These are phyloP conservation scores for Pistacia vera DNA, from an alignment of 345 rosid genomes.

Conservation along the genomic window DNA sequence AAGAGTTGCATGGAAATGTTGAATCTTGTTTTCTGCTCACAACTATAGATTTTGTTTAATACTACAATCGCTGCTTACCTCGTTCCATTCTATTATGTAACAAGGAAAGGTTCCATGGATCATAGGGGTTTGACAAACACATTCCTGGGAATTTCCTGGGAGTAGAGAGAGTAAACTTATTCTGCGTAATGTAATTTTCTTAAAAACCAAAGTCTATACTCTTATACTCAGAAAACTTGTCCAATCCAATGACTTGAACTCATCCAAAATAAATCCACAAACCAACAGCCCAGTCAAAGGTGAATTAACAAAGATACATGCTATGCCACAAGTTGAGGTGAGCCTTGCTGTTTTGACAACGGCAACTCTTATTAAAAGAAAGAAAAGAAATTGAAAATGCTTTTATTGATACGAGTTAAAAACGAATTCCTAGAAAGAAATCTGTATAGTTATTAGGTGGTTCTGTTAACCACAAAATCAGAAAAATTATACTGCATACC, in stretches of 20 bases:
- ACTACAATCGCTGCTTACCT: constrained; percentile 17
- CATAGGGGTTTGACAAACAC: background rate
- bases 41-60: background rate
- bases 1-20: constrained; percentile 60
- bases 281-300: background rate
- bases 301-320: background rate
- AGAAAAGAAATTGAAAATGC: background rate
- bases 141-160: constrained; percentile 9
- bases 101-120: constrained; percentile 20
- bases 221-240: background rate
- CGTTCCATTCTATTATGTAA: constrained; percentile 20
- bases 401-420: background rate
- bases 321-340: background rate
- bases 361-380: too few species aligned
- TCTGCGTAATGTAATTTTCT: constrained; percentile 11
- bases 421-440: background rate
- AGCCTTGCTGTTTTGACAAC: background rate
- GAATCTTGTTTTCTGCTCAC: constrained; percentile 15
- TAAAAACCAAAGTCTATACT: background rate
- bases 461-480: background rate
- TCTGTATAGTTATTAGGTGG: background rate
- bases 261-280: background rate
- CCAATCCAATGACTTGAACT: background rate
- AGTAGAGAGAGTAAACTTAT: background rate
- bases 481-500: background rate